Percentiles rank a stretch among this genome's conserved stretches.
These are phyloP conservation scores for Apophysomyces variabilis DNA, from an alignment of 371 early-diverging fungal species.

Conservation along the genomic window DNA sequence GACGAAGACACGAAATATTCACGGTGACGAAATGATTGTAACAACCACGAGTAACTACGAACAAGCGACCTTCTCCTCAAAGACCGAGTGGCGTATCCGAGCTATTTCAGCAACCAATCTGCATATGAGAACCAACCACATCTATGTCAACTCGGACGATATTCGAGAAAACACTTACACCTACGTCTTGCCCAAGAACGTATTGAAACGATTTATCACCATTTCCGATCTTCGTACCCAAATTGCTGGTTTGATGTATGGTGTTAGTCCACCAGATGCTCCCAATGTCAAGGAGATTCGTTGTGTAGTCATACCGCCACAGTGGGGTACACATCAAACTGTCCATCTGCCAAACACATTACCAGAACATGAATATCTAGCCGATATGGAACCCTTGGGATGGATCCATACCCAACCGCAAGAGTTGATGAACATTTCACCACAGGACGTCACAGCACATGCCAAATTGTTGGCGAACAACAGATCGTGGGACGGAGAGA, in stretches of 20 bases:
- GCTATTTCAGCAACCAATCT: slow-evolving; percentile 95
- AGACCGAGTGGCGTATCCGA: slow-evolving; percentile 98
- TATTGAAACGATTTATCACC: slow-evolving; percentile 94
- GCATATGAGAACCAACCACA: slow-evolving; percentile 93
- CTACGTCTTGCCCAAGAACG: slow-evolving; percentile 96
- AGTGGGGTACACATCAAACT: slow-evolving; percentile 95
- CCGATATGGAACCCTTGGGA: slow-evolving; percentile 94
- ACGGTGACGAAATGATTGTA: slow-evolving; percentile 98
- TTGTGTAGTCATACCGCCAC: slow-evolving; percentile 95
- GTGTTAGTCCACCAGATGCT: slow-evolving; percentile 91
- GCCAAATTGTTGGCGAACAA: slow-evolving; percentile 86
- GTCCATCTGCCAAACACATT: slow-evolving; percentile 89
- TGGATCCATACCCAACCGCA: slow-evolving; percentile 98
- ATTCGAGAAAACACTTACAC: slow-evolving; percentile 90
- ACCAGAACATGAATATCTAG: slow-evolving; percentile 91
- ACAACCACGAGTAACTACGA: slow-evolving; percentile 98
- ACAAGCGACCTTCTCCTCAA: slow-evolving; percentile 94
- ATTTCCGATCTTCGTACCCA: slow-evolving; percentile 96
- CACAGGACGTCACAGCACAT: slow-evolving; percentile 92
- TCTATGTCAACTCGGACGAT: slow-evolving; percentile 95
- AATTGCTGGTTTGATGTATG: slow-evolving; percentile 95
- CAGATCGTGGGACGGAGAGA: slow-evolving; percentile 95
- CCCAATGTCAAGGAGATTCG: slow-evolving; percentile 96
- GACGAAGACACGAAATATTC: slow-evolving; percentile 95
- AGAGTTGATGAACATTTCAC: slow-evolving; percentile 88